Evolutionary conservation across 2,329 filamentous ascomycete species (phyloP).

Genomic region (Clarireedia hainanense): DNA sequence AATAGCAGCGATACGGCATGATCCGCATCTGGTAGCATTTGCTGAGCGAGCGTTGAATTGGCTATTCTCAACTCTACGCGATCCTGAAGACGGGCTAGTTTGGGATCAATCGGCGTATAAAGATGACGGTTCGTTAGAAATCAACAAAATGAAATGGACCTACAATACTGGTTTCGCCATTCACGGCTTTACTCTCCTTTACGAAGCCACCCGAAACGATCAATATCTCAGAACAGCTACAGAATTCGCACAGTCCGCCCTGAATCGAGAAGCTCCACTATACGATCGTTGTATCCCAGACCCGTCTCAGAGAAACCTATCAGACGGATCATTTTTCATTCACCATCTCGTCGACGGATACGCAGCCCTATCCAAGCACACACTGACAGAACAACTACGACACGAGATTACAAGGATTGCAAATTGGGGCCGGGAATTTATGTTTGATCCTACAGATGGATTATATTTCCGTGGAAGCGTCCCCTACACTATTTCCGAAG

Average conservation of each 20-base stretch:
- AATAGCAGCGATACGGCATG: conserved; percentile 10
- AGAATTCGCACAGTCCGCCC: conserved; percentile 14
- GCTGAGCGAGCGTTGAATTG: conserved; percentile 11
- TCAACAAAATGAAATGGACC: conserved; percentile 19
- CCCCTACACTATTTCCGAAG: conserved; percentile 16
- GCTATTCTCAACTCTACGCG: conserved; percentile 10
- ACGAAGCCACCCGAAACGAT: conserved; percentile 4
- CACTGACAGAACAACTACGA: not conserved
- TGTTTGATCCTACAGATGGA: conserved; percentile 13
- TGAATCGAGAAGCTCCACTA: conserved; percentile 9
- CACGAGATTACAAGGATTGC: conserved; percentile 12
- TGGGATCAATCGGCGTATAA: conserved; percentile 15
- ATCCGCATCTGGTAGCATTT: conserved; percentile 8
- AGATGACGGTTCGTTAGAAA: conserved; percentile 10
- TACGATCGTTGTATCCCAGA: conserved; percentile 13
- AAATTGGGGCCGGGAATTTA: conserved; percentile 16
- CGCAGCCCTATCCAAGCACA: conserved; percentile 10
- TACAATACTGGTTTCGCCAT: conserved; percentile 20
- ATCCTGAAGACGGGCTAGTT: conserved; percentile 17
- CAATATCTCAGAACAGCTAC: conserved; percentile 11
- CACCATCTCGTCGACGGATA: conserved; percentile 20
- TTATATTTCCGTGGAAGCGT: conserved; percentile 17
- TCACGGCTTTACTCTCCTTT: conserved; percentile 15
- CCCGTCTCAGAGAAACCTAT: conserved; percentile 12
- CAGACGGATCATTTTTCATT: conserved; percentile 18